Percentiles rank a stretch among this genome's conserved stretches.
Conservation (phyloP, 2,329 filamentous ascomycete species). For the Microdochium paspali region DNA sequence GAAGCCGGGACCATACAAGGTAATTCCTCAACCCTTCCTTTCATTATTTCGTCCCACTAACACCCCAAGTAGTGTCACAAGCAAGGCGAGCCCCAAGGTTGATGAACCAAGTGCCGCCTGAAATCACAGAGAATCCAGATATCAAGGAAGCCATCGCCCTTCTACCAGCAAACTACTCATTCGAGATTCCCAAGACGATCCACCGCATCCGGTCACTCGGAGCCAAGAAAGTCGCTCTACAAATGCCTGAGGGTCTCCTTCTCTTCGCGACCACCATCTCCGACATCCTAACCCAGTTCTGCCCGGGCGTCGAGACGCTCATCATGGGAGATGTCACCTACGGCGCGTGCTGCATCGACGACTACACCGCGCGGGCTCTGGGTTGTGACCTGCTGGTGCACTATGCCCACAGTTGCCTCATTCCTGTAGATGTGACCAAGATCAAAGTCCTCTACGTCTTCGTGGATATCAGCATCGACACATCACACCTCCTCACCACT, state of each 20-base stretch:
- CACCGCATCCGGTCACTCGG: constrained; percentile 77
- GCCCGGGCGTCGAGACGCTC: constrained; percentile 79
- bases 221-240: constrained; percentile 80
- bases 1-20: constrained; percentile 61
- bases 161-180: constrained; percentile 92
- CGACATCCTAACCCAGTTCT: constrained; percentile 92
- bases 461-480: constrained; percentile 95
- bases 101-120: constrained; percentile 82
- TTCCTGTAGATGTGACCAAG: constrained; percentile 91
- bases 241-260: constrained; percentile 92
- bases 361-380: constrained; percentile 89
- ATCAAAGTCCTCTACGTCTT: constrained; percentile 98
- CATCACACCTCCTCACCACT: constrained; percentile 74
- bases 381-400: constrained; percentile 93
- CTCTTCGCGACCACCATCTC: constrained; percentile 96
- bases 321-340: constrained; percentile 99
- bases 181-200: constrained; percentile 97
- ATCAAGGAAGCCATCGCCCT: constrained; percentile 82
- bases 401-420: constrained; percentile 93
- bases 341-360: constrained; percentile 96
- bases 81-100: constrained; percentile 66
- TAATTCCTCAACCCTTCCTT: constrained; percentile 24
- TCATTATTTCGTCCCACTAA: neutral
- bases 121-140: constrained; percentile 75
- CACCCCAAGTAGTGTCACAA: constrained; percentile 47